Conservation (phyloP, 129 eudicot species). For the Erigeron canadensis region DNA sequence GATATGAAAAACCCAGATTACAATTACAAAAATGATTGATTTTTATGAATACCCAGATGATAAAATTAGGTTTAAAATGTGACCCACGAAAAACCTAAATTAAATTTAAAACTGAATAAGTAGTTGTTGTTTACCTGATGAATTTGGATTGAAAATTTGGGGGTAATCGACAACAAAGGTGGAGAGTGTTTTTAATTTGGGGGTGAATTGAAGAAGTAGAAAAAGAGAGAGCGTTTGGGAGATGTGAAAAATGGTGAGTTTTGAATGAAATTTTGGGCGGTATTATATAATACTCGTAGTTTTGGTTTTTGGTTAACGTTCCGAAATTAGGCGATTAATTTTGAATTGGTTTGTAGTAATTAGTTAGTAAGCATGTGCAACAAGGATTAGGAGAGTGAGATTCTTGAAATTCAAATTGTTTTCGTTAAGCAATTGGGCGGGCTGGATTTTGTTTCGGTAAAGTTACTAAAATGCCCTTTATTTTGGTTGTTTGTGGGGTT, state of each 20-base stretch:
- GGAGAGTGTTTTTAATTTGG: constrained; percentile 22
- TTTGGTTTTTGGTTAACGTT: background rate
- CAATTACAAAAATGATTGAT: no score
- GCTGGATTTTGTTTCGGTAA: background rate
- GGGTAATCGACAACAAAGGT: constrained; percentile 28
- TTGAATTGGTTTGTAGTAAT: background rate
- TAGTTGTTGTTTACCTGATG: constrained; percentile 16
- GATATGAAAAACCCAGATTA: no score
- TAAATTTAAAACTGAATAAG: background rate
- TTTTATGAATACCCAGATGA: no score
- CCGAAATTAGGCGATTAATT: background rate
- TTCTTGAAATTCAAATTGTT: constrained; percentile 26
- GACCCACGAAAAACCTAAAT: no score
- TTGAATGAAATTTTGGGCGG: constrained; percentile 34
- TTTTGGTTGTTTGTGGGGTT: background rate
- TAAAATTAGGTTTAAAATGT: no score
- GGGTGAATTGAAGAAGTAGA: constrained; percentile 1
- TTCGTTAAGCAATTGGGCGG: constrained; percentile 26
- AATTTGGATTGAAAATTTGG: constrained; percentile 6
- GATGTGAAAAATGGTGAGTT: constrained; percentile 30
- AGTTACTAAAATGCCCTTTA: constrained; percentile 23
- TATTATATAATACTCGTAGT: constrained; percentile 10
- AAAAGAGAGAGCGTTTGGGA: constrained; percentile 17
- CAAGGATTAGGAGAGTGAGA: background rate
- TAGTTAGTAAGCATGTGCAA: background rate